phyloP scores from a whole-genome alignment of 2,329 filamentous ascomycete genomes.

The Helotiales sp. region DNA sequence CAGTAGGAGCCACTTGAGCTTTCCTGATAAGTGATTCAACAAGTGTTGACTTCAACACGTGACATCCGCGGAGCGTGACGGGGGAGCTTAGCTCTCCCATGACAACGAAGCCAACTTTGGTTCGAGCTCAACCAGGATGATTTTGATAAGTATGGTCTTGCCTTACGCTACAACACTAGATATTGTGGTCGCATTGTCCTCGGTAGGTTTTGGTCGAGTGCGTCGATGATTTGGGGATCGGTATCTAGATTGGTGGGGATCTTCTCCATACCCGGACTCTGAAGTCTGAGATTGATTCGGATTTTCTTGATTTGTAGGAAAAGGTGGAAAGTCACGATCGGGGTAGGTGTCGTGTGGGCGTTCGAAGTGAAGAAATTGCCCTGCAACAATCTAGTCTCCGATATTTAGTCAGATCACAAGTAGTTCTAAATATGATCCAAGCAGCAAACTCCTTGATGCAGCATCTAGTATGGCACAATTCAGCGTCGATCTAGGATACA shows the following conservation, averaged over 20 bases:
- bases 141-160: background rate
- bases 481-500: background rate
- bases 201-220: background rate
- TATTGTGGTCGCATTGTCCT: background rate
- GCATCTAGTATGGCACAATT: background rate
- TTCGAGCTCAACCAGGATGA: background rate
- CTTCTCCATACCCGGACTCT: too few relatives aligned
- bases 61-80: too few relatives aligned
- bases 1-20: too few relatives aligned
- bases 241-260: too few relatives aligned
- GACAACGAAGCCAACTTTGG: too few relatives aligned
- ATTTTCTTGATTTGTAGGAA: too few relatives aligned
- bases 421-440: background rate
- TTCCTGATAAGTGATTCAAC: too few relatives aligned
- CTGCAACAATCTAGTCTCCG: background rate
- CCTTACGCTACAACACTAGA: background rate
- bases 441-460: background rate
- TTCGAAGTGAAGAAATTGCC: background rate
- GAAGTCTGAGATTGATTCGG: too few relatives aligned
- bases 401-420: background rate
- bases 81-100: too few relatives aligned
- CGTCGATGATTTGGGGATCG: background rate
- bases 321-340: too few relatives aligned
- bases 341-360: too few relatives aligned
- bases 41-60: too few relatives aligned